Base-by-base conservation (phyloP, 208 protist genomes). In the Wallacemonas sp. region DNA sequence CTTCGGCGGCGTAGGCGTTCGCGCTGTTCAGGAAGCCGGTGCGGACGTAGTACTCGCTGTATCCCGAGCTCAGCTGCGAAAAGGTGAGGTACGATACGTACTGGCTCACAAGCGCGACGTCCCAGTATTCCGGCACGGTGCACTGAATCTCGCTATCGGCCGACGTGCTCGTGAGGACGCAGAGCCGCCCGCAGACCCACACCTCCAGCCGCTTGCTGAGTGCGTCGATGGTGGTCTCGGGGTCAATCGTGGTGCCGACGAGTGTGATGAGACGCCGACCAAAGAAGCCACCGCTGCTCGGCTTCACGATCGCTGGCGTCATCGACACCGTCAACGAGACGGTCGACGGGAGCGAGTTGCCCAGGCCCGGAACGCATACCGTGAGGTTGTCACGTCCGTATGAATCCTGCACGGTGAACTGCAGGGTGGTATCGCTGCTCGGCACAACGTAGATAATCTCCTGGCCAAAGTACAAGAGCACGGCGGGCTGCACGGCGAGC, bases 111-210 rank as follows among this genome's bases (percentile, higher is more conserved):
- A 83, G 23, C 34, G 65, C 66, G 34, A 73, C 69, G 33, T 78
- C 72, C 44, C 78, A 74, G 70, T 83, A 79, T 4, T 62, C 32
- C 1, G 78, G 78, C 30, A 68, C 58, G 14, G 23, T 43, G 44
- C 78, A 83, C 39, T 33, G 19, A 46, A 76, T 67, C 52, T 83
- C 78, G 4, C 73, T 72, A 1, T 11, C 11, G 6, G 19, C 47
- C 34, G 39, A 76, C 1, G 72, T 61, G 38, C 49, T 49, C 17
- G 54, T 55, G n/a, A 79, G 68, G 8, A 44, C 32, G 52, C 78
- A 83, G 32, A 21, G 56, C 14, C 64, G 63, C 17, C 78, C 78
- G 38, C 78, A 83, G 23, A 83, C 70, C 26, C 44, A 61, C n/a
- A 83, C 65, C 1, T 61, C 21, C n/a, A 79, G 58, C 5, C 73